phyloP scores from a whole-genome alignment of 768 basidiomycete species.

The Boletus pseudo-olivaceus region DNA sequence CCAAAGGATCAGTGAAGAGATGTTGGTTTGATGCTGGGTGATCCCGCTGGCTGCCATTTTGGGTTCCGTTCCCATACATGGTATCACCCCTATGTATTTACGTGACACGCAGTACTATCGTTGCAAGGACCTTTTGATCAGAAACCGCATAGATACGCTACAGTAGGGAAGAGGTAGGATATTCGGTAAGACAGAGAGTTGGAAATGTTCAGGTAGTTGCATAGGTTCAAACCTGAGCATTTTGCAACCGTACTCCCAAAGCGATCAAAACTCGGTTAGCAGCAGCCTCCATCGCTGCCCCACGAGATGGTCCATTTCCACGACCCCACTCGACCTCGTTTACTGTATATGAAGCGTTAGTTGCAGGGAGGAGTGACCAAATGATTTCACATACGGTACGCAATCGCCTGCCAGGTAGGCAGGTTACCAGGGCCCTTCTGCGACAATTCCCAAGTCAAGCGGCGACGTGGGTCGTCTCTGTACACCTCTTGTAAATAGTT shows the following conservation, averaged over 20 bases:
- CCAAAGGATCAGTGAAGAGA: too few relatives aligned
- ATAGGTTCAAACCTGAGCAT: not conserved
- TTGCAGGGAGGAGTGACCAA: not conserved
- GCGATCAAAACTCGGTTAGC: slow-evolving; percentile 17
- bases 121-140: not conserved
- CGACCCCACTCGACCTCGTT: slow-evolving; percentile 20
- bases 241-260: not conserved
- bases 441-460: slow-evolving; percentile 17
- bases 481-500: slow-evolving; percentile 19
- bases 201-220: not conserved
- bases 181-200: not conserved
- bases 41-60: slow-evolving; percentile 8
- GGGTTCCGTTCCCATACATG: slow-evolving; percentile 8
- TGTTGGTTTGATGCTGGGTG: not conserved
- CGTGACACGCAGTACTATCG: not conserved
- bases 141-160: not conserved
- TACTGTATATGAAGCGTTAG: slow-evolving; percentile 12
- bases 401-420: slow-evolving; percentile 25
- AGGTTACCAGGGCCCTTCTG: slow-evolving; percentile 16
- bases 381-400: slow-evolving; percentile 14
- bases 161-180: not conserved
- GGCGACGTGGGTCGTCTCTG: slow-evolving; percentile 12
- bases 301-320: slow-evolving; percentile 14
- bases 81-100: slow-evolving; percentile 11
- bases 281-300: slow-evolving; percentile 24